phyloP scores from a whole-genome alignment of 176 grass and related monocot species.

The Carex cristatella region DNA sequence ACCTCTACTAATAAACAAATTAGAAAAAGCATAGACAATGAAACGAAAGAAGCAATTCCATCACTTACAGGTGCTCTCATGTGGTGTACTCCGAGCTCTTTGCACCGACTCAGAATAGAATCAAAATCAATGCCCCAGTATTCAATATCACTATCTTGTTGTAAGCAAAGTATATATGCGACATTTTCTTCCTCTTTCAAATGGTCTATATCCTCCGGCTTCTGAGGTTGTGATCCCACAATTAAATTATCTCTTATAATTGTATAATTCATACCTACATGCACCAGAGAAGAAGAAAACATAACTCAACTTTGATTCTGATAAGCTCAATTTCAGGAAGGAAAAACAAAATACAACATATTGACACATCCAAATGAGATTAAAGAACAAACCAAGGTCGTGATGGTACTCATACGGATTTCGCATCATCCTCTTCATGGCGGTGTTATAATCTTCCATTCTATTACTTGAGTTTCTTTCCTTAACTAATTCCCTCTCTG shows the following conservation, averaged over 20 bases:
- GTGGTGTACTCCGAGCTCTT: constrained; percentile 60
- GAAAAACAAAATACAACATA: not conserved
- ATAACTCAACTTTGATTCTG: not conserved
- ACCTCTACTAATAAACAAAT: not conserved
- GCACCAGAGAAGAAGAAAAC: not conserved
- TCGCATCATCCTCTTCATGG: constrained; percentile 87
- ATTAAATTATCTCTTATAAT: constrained; percentile 76
- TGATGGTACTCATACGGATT: constrained; percentile 85
- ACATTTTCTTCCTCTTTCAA: constrained; percentile 75
- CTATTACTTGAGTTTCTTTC: constrained; percentile 1
- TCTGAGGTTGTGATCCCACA: constrained; percentile 92
- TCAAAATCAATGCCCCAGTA: constrained; percentile 86
- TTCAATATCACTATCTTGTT: constrained; percentile 84
- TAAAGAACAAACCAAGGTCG: constrained; percentile 44
- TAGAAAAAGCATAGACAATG: not conserved
- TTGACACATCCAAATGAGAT: not conserved
- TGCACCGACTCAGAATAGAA: constrained; percentile 55
- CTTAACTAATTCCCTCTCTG: constrained; percentile 22
- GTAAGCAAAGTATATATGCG: constrained; percentile 71
- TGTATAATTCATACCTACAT: constrained; percentile 81
- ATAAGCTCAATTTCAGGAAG: not conserved
- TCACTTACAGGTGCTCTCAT: constrained; percentile 68
- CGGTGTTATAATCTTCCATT: constrained; percentile 75
- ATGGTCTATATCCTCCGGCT: constrained; percentile 70
- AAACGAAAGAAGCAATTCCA: not conserved